A percentile compares a stretch with the other conserved stretches of the same genome.
Evolutionary conservation across 257 asterid species (phyloP).

Genomic region (Fraxinus anomala): DNA sequence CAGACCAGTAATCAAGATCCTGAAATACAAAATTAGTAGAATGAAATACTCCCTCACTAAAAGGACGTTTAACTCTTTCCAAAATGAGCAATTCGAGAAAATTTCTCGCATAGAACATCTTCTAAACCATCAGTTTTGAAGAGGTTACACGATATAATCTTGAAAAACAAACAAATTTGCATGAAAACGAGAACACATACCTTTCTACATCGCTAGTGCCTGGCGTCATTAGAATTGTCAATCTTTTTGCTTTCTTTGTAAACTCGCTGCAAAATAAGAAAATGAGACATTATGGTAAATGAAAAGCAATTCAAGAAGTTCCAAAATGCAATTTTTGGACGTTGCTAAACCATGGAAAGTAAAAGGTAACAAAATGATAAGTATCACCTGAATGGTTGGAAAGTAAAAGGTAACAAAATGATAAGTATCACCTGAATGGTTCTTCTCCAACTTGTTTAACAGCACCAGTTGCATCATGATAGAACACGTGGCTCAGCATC

Average conservation of each 20-base stretch:
- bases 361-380: neutral
- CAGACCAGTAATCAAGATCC: slow-evolving; percentile 76
- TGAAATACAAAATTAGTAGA: slow-evolving; percentile 33
- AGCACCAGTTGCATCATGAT: slow-evolving; percentile 63
- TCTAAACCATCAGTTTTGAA: neutral
- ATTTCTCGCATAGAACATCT: neutral
- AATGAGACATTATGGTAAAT: neutral
- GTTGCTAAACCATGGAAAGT: neutral
- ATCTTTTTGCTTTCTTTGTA: slow-evolving; percentile 63
- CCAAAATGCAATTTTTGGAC: neutral
- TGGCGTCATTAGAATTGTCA: slow-evolving; percentile 63
- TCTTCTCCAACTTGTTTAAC: slow-evolving; percentile 69
- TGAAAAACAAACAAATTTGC: neutral
- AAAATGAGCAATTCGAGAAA: neutral
- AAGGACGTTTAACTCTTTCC: neutral
- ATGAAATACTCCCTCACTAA: neutral
- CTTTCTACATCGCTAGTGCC: slow-evolving; percentile 51
- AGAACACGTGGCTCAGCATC: slow-evolving; percentile 55
- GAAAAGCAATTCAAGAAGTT: neutral
- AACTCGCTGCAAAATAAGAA: slow-evolving; percentile 55
- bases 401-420: neutral
- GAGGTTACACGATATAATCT: neutral
- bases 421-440: slow-evolving; percentile 61
- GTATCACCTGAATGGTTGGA: slow-evolving; percentile 63
- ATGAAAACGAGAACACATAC: slow-evolving; percentile 27